A percentile compares a stretch with the other conserved stretches of the same genome.
These are phyloP conservation scores for Cichorium intybus DNA, from an alignment of 140 eudicot genomes.

Conservation along the genomic window DNA sequence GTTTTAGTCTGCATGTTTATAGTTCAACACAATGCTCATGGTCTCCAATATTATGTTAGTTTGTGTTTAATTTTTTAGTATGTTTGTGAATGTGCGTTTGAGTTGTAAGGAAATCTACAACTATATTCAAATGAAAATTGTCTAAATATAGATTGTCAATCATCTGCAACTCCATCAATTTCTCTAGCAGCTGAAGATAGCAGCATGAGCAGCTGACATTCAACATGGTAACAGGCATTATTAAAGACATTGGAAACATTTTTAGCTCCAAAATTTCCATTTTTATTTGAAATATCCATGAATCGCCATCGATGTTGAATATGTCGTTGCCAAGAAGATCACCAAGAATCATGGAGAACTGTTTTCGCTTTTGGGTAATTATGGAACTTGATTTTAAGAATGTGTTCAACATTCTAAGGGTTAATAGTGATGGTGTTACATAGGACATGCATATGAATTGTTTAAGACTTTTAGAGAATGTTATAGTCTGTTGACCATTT, in stretches of 20 bases:
- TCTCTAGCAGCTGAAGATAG: constrained; percentile 17
- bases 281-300: constrained; percentile 63
- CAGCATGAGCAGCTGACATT: constrained; percentile 36
- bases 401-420: constrained; percentile 54
- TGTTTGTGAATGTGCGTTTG: too few species aligned
- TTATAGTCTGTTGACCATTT: constrained; percentile 40
- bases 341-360: constrained; percentile 50
- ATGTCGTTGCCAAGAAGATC: constrained; percentile 70
- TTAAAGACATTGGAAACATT: constrained; percentile 38
- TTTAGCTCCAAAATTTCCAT: constrained; percentile 56
- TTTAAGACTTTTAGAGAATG: constrained; percentile 48
- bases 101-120: constrained; percentile 27
- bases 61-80: too few species aligned
- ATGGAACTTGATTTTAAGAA: constrained; percentile 49
- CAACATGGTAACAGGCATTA: constrained; percentile 29
- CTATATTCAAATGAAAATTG: constrained; percentile 23
- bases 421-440: constrained; percentile 50
- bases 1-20: too few species aligned
- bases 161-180: neutral
- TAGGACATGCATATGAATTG: constrained; percentile 68
- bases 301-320: constrained; percentile 63
- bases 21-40: too few species aligned
- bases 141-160: constrained; percentile 3
- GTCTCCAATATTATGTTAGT: too few species aligned
- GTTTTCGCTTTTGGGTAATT: constrained; percentile 74